Conservation (phyloP, 2,329 filamentous ascomycete genomes). For the Xylaria sp. region DNA sequence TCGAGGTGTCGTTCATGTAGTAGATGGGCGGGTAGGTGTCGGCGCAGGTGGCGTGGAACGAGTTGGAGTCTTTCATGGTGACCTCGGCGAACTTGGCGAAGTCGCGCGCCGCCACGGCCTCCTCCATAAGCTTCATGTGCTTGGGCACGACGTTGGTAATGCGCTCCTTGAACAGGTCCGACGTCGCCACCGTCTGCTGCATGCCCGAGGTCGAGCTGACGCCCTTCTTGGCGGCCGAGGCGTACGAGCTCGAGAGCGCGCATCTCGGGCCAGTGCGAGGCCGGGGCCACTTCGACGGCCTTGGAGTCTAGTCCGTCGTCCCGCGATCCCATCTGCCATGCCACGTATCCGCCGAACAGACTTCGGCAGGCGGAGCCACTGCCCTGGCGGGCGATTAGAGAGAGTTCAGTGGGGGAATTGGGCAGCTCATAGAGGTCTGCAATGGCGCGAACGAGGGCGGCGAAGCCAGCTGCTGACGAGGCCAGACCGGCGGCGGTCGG, state of each 20-base stretch:
- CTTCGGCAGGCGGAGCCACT: conserved; percentile 94
- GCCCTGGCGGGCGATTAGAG: conserved; percentile 87
- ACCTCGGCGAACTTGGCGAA: conserved; percentile 87
- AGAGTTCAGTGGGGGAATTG: conserved; percentile 80
- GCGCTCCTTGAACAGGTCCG: conserved; percentile 81
- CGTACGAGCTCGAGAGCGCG: conserved; percentile 89
- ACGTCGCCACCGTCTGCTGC: conserved; percentile 95
- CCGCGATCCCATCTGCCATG: conserved; percentile 81
- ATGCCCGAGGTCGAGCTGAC: conserved; percentile 92
- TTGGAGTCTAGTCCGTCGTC: conserved; percentile 84
- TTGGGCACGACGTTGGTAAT: conserved; percentile 78
- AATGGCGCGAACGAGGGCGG: conserved; percentile 79
- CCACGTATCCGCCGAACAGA: conserved; percentile 93
- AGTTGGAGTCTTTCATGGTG: conserved; percentile 97
- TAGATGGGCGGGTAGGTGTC: conserved; percentile 98
- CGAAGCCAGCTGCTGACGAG: conserved; percentile 72
- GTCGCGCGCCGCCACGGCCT: conserved; percentile 76
- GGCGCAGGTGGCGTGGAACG: conserved; percentile 92
- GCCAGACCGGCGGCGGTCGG: conserved; percentile 92
- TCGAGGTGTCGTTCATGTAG: conserved; percentile 94
- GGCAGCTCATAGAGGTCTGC: conserved; percentile 90
- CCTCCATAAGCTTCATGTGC: conserved; percentile 85
- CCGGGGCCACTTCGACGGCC: conserved; percentile 86
- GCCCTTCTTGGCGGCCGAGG: conserved; percentile 92
- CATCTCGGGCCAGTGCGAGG: conserved; percentile 95